Percentiles rank a stretch among this genome's conserved stretches.
These are phyloP conservation scores for Septoria petroselini DNA, from an alignment of 2,329 filamentous ascomycete genomes.

Conservation along the genomic window DNA sequence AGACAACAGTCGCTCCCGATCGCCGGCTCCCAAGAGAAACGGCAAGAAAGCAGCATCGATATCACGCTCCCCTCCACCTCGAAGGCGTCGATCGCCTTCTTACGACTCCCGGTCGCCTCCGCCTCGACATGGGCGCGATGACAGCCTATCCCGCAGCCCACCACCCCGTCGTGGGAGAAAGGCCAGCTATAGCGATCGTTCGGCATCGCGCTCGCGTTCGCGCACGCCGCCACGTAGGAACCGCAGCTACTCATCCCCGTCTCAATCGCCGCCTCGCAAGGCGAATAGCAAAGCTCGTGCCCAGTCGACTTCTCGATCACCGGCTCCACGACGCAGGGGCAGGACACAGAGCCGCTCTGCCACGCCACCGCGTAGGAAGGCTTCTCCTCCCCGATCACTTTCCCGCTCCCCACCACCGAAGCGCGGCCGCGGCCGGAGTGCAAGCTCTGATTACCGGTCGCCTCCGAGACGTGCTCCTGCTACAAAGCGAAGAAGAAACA, in stretches of 20 bases:
- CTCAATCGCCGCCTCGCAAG: conserved; percentile 30
- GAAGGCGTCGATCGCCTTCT: conserved; percentile 23
- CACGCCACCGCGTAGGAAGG: conserved; percentile 24
- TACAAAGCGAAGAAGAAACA: conserved; percentile 32
- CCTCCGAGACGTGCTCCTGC: conserved; percentile 23
- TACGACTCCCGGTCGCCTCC: conserved; percentile 33
- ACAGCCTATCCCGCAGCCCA: conserved; percentile 24
- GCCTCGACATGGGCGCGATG: conserved; percentile 17
- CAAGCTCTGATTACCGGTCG: conserved; percentile 28
- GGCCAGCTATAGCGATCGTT: conserved; percentile 25
- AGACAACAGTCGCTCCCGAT: conserved; percentile 23
- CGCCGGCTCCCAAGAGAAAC: conserved; percentile 20
- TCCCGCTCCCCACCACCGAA: conserved; percentile 26
- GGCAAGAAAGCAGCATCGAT: conserved; percentile 12
- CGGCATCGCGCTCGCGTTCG: conserved; percentile 28
- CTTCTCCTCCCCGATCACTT: conserved; percentile 14
- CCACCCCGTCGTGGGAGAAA: conserved; percentile 26
- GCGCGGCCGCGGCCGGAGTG: conserved; percentile 25
- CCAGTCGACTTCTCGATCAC: background rate
- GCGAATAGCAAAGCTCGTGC: conserved; percentile 6
- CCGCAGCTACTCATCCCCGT: conserved; percentile 27
- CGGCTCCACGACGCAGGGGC: conserved; percentile 25
- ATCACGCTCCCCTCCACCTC: conserved; percentile 23
- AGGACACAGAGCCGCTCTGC: conserved; percentile 27
- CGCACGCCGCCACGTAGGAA: conserved; percentile 34